Evolutionary conservation across 2,329 filamentous ascomycete genomes (phyloP).

Genomic region (Aspergillus sclerotialis): DNA sequence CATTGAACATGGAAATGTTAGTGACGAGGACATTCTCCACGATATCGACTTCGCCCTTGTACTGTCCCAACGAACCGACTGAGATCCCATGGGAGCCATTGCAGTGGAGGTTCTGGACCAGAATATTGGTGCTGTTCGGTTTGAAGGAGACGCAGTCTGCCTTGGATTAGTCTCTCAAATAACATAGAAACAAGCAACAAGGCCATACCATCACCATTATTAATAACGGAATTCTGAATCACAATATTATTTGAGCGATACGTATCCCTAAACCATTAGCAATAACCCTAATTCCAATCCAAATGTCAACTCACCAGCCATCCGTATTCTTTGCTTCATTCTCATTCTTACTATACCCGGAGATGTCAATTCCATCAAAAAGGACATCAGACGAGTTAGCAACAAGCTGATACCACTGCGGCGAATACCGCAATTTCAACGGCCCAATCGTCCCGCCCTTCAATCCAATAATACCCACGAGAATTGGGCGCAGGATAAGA

Average conservation of each 20-base stretch:
- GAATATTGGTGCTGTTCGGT: conserved; percentile 62
- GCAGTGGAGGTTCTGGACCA: conserved; percentile 61
- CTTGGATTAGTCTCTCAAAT: neutral
- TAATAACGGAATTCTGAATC: conserved; percentile 59
- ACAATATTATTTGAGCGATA: conserved; percentile 55
- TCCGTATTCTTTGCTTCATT: conserved; percentile 60
- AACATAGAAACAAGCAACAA: neutral
- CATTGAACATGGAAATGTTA: conserved; percentile 54
- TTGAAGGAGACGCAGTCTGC: conserved; percentile 66
- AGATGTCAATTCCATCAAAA: conserved; percentile 56
- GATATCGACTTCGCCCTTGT: conserved; percentile 56
- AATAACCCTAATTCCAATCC: neutral
- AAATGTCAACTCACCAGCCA: conserved; percentile 35
- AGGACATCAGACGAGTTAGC: conserved; percentile 60
- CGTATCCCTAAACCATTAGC: conserved; percentile 19
- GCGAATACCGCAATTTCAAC: conserved; percentile 54
- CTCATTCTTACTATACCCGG: conserved; percentile 45
- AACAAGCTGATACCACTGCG: conserved; percentile 59
- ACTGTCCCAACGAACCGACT: conserved; percentile 66
- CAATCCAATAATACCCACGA: conserved; percentile 52
- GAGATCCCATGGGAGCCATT: conserved; percentile 67
- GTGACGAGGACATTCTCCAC: conserved; percentile 63
- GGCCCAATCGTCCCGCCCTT: conserved; percentile 53
- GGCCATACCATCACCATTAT: conserved; percentile 57
- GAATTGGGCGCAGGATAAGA: conserved; percentile 52